Base-by-base conservation (phyloP, 768 basidiomycete genomes). In the Chiua virens region DNA sequence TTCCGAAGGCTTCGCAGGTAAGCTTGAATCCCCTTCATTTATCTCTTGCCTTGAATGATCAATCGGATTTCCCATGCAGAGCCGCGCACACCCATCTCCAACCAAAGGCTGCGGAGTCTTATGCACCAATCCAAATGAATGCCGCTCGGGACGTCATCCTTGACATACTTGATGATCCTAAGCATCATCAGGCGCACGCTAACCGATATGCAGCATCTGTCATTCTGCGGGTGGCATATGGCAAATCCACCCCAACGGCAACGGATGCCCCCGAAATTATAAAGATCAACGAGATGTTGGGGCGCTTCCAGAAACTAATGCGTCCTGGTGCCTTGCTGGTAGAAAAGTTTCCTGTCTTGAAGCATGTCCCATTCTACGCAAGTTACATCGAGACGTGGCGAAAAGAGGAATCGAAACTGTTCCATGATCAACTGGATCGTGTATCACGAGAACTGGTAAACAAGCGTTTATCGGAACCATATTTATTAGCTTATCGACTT, bases 1-100 rank as follows among this genome's bases (percentile, higher is more conserved):
- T 81, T 85, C 60, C 80, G 81, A 63, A 82, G 78, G 64, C 77
- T 85, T 69, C 74, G 83, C 49, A 78, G 75, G 82, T 82, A 65
- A 63, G 11, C 34, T 14, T 8, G 8, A n/a, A 5, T 47, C 28
- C 5, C 15, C 21, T 53, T 20, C n/a, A n/a, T n/a, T n/a, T n/a
- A n/a, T n/a, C n/a, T 15, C n/a, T 20, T 10, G 18, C 8, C 14
- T 23, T 10, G 21, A 20, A 22, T 60, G 11, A 55, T 22, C 21
- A 3, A 5, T 28, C n/a, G 11, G 18, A 5, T 42, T 23, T 11
- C 2, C 13, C 3, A 35, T 28, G 10, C 22, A 83, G 83, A 50
- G 81, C 81, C 2, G 71, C 83, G 0, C 82, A 84, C 57, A 76
- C 80, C 0, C 79, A 85, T 47, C 73, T 86, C 2, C 79, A 82